Evolutionary conservation across 441 rosid genomes (phyloP).

Genomic region (Gossypium gossypioides): DNA sequence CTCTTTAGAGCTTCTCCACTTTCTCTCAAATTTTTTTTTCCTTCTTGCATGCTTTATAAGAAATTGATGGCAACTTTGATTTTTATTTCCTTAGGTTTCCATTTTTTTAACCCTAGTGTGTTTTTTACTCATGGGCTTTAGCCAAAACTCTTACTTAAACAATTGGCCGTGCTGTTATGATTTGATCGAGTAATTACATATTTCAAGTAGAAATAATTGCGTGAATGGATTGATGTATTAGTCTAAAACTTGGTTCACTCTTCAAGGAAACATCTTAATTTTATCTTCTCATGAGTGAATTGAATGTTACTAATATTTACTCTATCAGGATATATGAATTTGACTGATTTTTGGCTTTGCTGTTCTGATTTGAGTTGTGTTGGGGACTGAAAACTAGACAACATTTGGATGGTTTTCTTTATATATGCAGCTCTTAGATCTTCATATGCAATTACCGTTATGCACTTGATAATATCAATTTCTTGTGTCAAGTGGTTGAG

Average conservation of each 20-base stretch:
- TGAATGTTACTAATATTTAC: background rate
- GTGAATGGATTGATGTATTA: background rate
- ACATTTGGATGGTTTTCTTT: background rate
- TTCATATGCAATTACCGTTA: background rate
- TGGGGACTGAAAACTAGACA: background rate
- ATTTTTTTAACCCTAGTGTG: too few relatives aligned
- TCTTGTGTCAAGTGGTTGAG: background rate
- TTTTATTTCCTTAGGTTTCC: too few relatives aligned
- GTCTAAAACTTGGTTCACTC: background rate
- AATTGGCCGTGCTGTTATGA: too few relatives aligned
- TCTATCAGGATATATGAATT: background rate
- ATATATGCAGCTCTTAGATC: background rate
- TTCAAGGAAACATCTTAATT: background rate
- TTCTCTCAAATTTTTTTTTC: too few relatives aligned
- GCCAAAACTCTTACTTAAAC: too few relatives aligned
- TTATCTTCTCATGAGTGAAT: background rate
- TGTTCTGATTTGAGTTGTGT: background rate
- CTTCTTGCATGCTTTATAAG: too few relatives aligned
- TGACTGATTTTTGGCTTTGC: background rate
- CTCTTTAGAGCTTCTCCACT: too few relatives aligned
- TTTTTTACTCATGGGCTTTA: too few relatives aligned
- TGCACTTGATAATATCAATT: background rate
- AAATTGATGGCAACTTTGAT: too few relatives aligned
- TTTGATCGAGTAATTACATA: background rate
- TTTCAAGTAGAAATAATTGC: background rate